Evolutionary conservation across 2,329 filamentous ascomycete species (phyloP).

Genomic region (Metarhizium brunneum): DNA sequence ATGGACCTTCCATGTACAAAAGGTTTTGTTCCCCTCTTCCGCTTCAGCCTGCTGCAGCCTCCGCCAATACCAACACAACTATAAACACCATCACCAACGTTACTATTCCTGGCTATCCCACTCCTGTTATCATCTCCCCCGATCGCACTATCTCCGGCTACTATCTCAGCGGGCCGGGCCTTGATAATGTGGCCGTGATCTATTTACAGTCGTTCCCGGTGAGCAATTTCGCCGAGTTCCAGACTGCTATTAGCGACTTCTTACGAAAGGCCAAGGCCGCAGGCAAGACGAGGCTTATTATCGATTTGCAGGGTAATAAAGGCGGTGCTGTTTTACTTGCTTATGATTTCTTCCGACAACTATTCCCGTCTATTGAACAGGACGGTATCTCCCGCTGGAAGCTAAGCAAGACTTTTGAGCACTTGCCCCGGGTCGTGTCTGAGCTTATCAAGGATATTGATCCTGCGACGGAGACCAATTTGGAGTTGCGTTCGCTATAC

Average conservation of each 20-base stretch:
- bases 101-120: conserved; percentile 17
- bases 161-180: conserved; percentile 24
- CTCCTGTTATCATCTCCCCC: conserved; percentile 17
- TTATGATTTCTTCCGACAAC: conserved; percentile 51
- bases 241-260: conserved; percentile 23
- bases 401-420: conserved; percentile 29
- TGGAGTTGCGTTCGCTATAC: conserved; percentile 26
- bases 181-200: conserved; percentile 24
- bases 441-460: conserved; percentile 33
- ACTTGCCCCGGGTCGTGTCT: conserved; percentile 33
- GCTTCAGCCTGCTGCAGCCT: background rate
- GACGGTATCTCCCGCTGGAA: conserved; percentile 31
- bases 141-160: conserved; percentile 18
- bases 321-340: conserved; percentile 51
- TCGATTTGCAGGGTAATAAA: conserved; percentile 35
- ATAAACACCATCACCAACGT: background rate
- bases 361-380: conserved; percentile 31
- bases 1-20: conserved; percentile 23
- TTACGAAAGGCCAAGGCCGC: conserved; percentile 27
- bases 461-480: conserved; percentile 33
- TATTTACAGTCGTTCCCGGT: conserved; percentile 15
- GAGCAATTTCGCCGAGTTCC: conserved; percentile 22
- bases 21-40: conserved; percentile 20
- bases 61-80: background rate
- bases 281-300: conserved; percentile 49